Evolutionary conservation across 2,329 filamentous ascomycete genomes (phyloP).

Genomic region (Aspergillus fumigatiaffinis): DNA sequence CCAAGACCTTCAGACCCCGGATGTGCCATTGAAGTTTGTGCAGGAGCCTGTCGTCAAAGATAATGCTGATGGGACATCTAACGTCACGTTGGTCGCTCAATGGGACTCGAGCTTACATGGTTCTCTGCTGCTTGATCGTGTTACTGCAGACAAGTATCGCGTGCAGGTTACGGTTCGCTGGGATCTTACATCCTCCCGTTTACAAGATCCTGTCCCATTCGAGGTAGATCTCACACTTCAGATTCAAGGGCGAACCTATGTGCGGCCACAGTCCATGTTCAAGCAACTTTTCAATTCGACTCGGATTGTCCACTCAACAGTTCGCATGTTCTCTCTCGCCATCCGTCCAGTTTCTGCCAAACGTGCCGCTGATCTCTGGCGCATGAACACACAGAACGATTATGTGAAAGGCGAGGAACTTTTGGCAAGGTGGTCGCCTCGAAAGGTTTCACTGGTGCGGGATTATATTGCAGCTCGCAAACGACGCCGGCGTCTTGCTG

Average conservation of each 20-base stretch:
- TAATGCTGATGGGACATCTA: conserved; percentile 85
- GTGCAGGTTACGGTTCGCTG: conserved; percentile 84
- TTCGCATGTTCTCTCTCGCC: conserved; percentile 78
- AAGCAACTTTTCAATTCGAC: conserved; percentile 81
- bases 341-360: conserved; percentile 88
- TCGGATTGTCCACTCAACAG: conserved; percentile 80
- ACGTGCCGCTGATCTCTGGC: conserved; percentile 87
- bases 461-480: conserved; percentile 77
- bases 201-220: conserved; percentile 87
- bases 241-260: conserved; percentile 76
- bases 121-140: conserved; percentile 87
- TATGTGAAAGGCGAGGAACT: conserved; percentile 96
- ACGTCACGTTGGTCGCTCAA: conserved; percentile 80
- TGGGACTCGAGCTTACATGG: conserved; percentile 95
- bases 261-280: conserved; percentile 82
- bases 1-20: conserved; percentile 65
- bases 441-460: conserved; percentile 84
- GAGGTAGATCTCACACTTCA: conserved; percentile 76
- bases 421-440: conserved; percentile 77
- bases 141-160: conserved; percentile 86
- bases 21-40: conserved; percentile 73
- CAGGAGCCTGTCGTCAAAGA: conserved; percentile 74
- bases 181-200: conserved; percentile 77
- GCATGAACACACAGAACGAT: conserved; percentile 90
- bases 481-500: conserved; percentile 68